Percentiles rank a stretch among this genome's conserved stretches.
Conservation (phyloP, 148 eudicot species). For the Limonium bicolor region DNA sequence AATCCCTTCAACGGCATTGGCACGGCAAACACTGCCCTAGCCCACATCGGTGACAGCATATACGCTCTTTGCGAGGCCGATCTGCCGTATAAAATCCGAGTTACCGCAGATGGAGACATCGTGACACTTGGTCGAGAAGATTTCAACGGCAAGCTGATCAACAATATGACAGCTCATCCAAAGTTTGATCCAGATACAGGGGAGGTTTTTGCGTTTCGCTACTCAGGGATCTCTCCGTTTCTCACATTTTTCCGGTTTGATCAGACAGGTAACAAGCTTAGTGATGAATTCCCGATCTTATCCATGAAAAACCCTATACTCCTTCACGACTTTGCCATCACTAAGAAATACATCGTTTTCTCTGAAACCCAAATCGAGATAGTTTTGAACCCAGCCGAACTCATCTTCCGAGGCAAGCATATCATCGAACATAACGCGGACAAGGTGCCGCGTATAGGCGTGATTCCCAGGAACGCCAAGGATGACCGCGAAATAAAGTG, state of each 20-base stretch:
- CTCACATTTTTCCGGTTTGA: conserved; percentile 7
- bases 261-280: background rate
- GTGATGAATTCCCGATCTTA: conserved; percentile 8
- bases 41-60: conserved; percentile 6
- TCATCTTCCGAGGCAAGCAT: conserved; percentile 7
- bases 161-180: conserved; percentile 11
- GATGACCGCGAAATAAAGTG: conserved; percentile 13
- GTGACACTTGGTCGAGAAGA: conserved; percentile 6
- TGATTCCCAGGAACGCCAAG: conserved; percentile 10
- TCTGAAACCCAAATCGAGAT: conserved; percentile 13
- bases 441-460: conserved; percentile 17
- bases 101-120: conserved; percentile 4
- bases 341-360: conserved; percentile 11
- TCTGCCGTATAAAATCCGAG: conserved; percentile 4
- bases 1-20: conserved; percentile 5
- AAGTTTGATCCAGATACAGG: conserved; percentile 3
- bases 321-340: conserved; percentile 19
- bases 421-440: background rate
- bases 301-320: conserved; percentile 10
- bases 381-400: conserved; percentile 5
- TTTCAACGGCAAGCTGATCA: conserved; percentile 2
- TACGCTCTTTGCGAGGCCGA: conserved; percentile 8
- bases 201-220: conserved; percentile 7
- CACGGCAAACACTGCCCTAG: conserved; percentile 10
- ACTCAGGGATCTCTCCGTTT: conserved; percentile 6